phyloP scores from a whole-genome alignment of 2,329 filamentous ascomycete species.

The Sporothrix pseudoabietina region DNA sequence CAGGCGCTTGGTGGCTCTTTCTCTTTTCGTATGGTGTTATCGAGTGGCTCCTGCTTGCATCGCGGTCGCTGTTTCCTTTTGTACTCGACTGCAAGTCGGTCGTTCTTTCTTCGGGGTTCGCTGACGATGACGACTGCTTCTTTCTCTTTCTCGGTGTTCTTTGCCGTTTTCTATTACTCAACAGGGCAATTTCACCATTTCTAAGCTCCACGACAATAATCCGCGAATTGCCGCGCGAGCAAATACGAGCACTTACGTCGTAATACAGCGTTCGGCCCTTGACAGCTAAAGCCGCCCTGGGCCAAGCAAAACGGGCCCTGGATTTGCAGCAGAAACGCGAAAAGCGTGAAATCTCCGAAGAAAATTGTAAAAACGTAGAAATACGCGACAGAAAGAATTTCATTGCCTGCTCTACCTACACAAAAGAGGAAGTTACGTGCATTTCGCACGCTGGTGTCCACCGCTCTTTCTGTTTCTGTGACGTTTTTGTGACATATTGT shows the following conservation, averaged over 20 bases:
- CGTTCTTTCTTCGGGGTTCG: conserved; percentile 21
- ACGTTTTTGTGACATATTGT: not conserved
- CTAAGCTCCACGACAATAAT: conserved; percentile 23
- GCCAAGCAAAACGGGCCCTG: not conserved
- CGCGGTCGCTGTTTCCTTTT: conserved; percentile 9
- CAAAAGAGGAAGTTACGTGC: conserved; percentile 8
- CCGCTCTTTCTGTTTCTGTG: conserved; percentile 21
- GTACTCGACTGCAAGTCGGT: not conserved
- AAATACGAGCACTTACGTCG: conserved; percentile 16
- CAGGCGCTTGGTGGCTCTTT: not conserved
- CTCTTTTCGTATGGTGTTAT: not conserved
- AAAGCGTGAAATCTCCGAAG: not conserved
- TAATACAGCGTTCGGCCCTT: not conserved
- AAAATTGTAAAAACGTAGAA: not conserved
- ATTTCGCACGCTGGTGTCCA: not conserved
- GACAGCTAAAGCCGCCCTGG: not conserved
- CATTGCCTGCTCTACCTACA: not conserved
- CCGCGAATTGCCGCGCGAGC: conserved; percentile 14
- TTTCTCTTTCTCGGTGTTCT: not conserved
- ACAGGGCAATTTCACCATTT: conserved; percentile 18
- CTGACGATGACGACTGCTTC: not conserved
- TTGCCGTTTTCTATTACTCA: conserved; percentile 15
- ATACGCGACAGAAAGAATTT: not conserved
- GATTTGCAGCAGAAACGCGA: not conserved
- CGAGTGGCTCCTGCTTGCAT: not conserved